These are phyloP conservation scores for Fusarium luffae DNA, from an alignment of 2,329 filamentous ascomycete species.

Conservation along the genomic window DNA sequence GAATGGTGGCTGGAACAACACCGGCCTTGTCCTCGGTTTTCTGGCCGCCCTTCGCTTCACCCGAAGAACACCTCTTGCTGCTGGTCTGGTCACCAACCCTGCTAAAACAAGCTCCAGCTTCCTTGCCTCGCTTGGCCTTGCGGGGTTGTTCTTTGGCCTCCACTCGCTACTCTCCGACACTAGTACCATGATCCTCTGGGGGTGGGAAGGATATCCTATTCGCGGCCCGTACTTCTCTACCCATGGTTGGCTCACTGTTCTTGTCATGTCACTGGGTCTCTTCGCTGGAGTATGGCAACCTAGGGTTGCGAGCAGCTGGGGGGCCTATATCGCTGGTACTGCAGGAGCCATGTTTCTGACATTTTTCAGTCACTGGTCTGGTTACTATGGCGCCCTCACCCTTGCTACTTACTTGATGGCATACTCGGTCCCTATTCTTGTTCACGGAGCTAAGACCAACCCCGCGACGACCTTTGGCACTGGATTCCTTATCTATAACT, in stretches of 20 bases:
- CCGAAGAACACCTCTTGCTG: conserved; percentile 66
- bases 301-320: conserved; percentile 79
- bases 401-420: conserved; percentile 86
- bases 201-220: conserved; percentile 95
- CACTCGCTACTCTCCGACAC: conserved; percentile 96
- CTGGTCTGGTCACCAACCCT: conserved; percentile 49
- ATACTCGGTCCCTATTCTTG: conserved; percentile 78
- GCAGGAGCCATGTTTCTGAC: conserved; percentile 84
- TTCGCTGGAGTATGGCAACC: conserved; percentile 80
- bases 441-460: conserved; percentile 78
- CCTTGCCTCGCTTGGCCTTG: conserved; percentile 82
- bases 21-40: conserved; percentile 79
- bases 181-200: conserved; percentile 99
- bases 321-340: conserved; percentile 80
- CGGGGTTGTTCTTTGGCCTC: conserved; percentile 85
- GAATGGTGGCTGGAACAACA: conserved; percentile 93
- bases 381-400: conserved; percentile 84
- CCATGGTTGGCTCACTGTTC: conserved; percentile 88
- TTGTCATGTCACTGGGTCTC: conserved; percentile 86
- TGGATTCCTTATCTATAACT: conserved; percentile 91
- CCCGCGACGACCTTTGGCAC: conserved; percentile 86
- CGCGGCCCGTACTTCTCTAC: conserved; percentile 87
- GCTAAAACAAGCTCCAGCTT: conserved; percentile 70
- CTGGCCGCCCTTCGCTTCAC: conserved; percentile 82
- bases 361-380: conserved; percentile 82